Evolutionary conservation across 2,329 filamentous ascomycete genomes (phyloP).

Genomic region (Monilinia laxa): DNA sequence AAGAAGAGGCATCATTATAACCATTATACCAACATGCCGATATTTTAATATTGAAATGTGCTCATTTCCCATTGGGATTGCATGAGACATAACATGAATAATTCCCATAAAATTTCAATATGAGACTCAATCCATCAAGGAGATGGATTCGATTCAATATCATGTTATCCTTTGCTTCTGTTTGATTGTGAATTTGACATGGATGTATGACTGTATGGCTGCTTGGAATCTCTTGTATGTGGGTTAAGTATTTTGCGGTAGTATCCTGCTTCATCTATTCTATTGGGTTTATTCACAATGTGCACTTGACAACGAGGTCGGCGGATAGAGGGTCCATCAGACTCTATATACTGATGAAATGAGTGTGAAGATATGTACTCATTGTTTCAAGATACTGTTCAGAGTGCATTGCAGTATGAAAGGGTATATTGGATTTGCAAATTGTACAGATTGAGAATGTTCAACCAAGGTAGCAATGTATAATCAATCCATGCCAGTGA

Average conservation of each 20-base stretch:
- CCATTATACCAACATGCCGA: background rate
- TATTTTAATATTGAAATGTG: constrained; percentile 11
- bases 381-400: too few species aligned
- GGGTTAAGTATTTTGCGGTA: too few species aligned
- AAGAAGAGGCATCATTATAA: background rate
- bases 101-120: background rate
- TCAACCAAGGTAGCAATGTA: background rate
- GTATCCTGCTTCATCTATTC: too few species aligned
- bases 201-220: background rate
- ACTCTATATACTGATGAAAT: too few species aligned
- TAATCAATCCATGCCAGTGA: background rate
- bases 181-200: background rate
- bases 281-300: too few species aligned
- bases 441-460: background rate
- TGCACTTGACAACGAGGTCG: too few species aligned
- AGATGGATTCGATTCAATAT: background rate
- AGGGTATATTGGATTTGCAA: background rate
- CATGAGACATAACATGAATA: background rate
- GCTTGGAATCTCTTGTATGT: too few species aligned
- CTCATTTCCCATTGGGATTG: background rate
- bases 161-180: too few species aligned
- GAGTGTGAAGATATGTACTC: too few species aligned
- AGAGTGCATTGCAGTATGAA: too few species aligned
- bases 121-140: background rate
- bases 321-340: too few species aligned